Conservation (phyloP, 23 red algal genomes). For the Gracilaria domingensis region DNA sequence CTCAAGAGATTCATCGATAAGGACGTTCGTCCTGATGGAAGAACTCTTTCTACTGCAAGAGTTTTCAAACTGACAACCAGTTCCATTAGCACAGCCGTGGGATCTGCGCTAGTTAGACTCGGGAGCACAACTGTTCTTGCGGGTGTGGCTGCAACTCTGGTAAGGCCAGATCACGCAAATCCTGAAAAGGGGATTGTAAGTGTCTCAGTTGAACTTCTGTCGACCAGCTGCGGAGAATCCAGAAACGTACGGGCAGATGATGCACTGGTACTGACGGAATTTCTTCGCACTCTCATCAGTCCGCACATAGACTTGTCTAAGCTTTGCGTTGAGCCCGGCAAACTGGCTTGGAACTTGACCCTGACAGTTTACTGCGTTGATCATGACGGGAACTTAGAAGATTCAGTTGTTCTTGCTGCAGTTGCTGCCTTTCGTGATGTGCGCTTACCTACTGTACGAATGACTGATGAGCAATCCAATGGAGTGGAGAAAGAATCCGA, state of each 20-base stretch:
- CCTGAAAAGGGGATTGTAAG: slow-evolving; percentile 53
- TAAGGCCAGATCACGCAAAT: slow-evolving; percentile 24
- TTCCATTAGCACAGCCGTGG: slow-evolving; percentile 65
- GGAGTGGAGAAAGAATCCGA: slow-evolving; percentile 12
- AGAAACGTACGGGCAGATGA: slow-evolving; percentile 56
- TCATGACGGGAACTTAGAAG: slow-evolving; percentile 72
- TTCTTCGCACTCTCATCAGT: slow-evolving; percentile 35
- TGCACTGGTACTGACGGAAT: slow-evolving; percentile 50
- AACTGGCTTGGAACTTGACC: slow-evolving; percentile 53
- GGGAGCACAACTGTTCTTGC: slow-evolving; percentile 71
- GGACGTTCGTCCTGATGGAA: slow-evolving; percentile 59
- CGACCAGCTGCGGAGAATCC: slow-evolving; percentile 26
- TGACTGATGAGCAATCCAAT: slow-evolving; percentile 49
- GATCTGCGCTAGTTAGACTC: slow-evolving; percentile 57
- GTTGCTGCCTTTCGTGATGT: slow-evolving; percentile 59
- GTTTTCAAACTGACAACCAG: slow-evolving; percentile 28
- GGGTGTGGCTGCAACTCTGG: slow-evolving; percentile 60
- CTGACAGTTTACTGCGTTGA: slow-evolving; percentile 67
- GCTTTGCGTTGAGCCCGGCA: slow-evolving; percentile 42
- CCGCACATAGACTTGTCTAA: slow-evolving; percentile 59
- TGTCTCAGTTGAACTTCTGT: slow-evolving; percentile 49
- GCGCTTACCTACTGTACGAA: slow-evolving; percentile 38
- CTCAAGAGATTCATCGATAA: slow-evolving; percentile 62
- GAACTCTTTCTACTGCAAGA: slow-evolving; percentile 49
- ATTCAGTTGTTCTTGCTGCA: slow-evolving; percentile 49